These are phyloP conservation scores for Butyriboletus appendiculatus DNA, from an alignment of 1,284 basidiomycete genomes.

Conservation along the genomic window DNA sequence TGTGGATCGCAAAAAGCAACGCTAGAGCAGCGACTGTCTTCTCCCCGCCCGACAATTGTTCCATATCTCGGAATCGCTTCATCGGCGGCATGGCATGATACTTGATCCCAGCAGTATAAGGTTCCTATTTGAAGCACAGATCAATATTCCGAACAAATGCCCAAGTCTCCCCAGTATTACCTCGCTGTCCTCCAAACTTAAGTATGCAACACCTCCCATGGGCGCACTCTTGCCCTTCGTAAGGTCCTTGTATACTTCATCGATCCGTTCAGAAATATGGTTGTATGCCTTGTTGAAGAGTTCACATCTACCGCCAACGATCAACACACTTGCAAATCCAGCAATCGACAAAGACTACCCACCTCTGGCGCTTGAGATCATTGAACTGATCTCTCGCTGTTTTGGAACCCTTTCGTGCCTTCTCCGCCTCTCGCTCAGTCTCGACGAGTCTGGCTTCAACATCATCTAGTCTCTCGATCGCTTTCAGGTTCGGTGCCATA, in stretches of 20 bases:
- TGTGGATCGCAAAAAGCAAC: slow-evolving; percentile 95
- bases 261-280: slow-evolving; percentile 94
- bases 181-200: slow-evolving; percentile 94
- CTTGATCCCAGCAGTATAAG: slow-evolving; percentile 93
- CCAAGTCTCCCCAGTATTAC: slow-evolving; percentile 43
- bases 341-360: slow-evolving; percentile 19
- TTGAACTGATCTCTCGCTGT: slow-evolving; percentile 89
- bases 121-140: slow-evolving; percentile 63
- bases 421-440: slow-evolving; percentile 76
- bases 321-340: not conserved
- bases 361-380: slow-evolving; percentile 84
- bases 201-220: slow-evolving; percentile 95
- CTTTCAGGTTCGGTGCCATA: slow-evolving; percentile 97
- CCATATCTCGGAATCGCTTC: slow-evolving; percentile 99
- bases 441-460: slow-evolving; percentile 80
- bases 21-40: slow-evolving; percentile 98
- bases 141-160: slow-evolving; percentile 1
- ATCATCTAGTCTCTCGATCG: slow-evolving; percentile 91
- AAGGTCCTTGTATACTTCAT: slow-evolving; percentile 96
- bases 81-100: slow-evolving; percentile 99
- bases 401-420: slow-evolving; percentile 83
- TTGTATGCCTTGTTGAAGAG: slow-evolving; percentile 96
- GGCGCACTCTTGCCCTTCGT: slow-evolving; percentile 93
- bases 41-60: slow-evolving; percentile 96
- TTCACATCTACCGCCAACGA: slow-evolving; percentile 52